Base-by-base conservation (phyloP, 352 stramenopile species). In the Aphanomyces astaci region DNA sequence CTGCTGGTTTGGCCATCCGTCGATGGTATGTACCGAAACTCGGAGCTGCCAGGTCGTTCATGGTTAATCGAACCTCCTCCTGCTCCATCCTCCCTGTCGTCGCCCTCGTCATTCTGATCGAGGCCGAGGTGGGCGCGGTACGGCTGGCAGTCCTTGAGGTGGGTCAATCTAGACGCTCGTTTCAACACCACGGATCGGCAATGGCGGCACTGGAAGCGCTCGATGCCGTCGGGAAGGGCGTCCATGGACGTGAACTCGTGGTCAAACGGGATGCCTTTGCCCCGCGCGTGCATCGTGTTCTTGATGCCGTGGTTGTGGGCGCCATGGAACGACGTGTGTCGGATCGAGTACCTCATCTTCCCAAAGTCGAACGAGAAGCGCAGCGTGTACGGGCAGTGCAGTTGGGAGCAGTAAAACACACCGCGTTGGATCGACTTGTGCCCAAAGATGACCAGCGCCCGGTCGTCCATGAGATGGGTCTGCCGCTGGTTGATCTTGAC, bases 401-500 rank as follows among this genome's bases (percentile, higher is more conserved):
- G 45, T 19, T 53, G 45, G 13, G 45, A 53, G 45, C 45, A 53
- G 45, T 53, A 53, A 24, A 53, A 53, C 13, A 53, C 45, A 25
- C 45, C 45, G 9, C 45, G 45, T 53, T 53, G 45, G 19, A 53
- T 53, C 13, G 45, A 7, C 45, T 53, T 53, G 45, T 53, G 45
- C 4, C 45, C 45, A 53, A 53, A 53, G 45, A 53, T 53, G 13
- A 53, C 45, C 9, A 53, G 19, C 45, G 45, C 45, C 9, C 45
- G 45, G 19, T 53, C 45, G 45, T 53, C 45, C 45, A 53, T 53
- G 45, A 53, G 45, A 53, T 53, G 45, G 4, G 45, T 53, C 19
- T 53, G 45, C 45, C 19, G 9, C 45, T 53, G 45, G 45, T 53
- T 53, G 45, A 53, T 53, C 45, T 53, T 53, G 45, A 53, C 45